Evolutionary conservation across 495 filamentous ascomycete species (phyloP), one percentile per base, ranked within the genome.

Genomic region (Darksidea phi): DNA sequence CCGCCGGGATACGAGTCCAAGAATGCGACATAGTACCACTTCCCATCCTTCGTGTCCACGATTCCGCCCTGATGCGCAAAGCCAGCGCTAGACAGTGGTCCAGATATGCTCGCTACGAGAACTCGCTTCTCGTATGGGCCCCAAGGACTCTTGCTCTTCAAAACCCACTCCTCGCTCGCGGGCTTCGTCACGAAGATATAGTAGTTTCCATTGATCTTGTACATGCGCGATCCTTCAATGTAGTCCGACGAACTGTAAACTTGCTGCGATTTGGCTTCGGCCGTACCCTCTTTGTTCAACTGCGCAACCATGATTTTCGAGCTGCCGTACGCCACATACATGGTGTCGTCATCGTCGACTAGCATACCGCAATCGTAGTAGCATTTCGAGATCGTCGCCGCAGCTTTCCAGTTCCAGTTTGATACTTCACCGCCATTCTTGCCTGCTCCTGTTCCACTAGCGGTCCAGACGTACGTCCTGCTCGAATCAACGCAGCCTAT

Each of bases 21-120:
- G 63, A 85, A 86, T 0, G 78, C 76, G 62, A 83, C 78, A 51
- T 82, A 86, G 63, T 80, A 85, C 82, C 83, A 86, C 25, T 78
- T 72, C 1, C 78, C 78, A 23, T 73, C 68, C 8, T 75, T 72
- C 0, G 80, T 80, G 36, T 82, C 68, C 1, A 86, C 77, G 15
- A 86, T 70, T 24, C 80, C 79, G 11, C 82, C 84, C 66, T 86
- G 83, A 63, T 84, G 76, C 0, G 79, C 73, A 17, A 61, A 64
- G 1, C 81, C 81, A 0, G 73, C 77, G 26, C 71, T 76, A 0
- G 74, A 20, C n/a, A 82, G 58, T 6, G 82, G 80, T 2, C 73
- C 68, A 0, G 57, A 28, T 23, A 79, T 71, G 51, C 69, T 49
- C 10, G 69, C 41, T 0, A 76, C 63, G 0, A 83, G 69, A 12